phyloP scores from a whole-genome alignment of 257 asterid species.

The Nicotiana benthamiana region DNA sequence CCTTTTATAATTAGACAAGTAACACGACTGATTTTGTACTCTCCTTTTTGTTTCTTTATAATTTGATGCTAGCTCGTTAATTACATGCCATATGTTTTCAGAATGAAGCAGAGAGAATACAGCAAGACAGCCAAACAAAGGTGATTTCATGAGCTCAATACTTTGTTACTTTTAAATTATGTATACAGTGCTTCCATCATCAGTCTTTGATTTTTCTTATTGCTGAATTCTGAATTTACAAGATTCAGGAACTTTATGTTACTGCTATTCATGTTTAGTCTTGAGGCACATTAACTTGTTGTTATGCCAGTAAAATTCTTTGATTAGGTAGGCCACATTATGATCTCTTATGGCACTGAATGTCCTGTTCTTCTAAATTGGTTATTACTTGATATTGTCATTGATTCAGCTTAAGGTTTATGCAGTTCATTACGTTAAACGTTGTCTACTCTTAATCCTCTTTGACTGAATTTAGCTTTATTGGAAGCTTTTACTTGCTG shows the following conservation, averaged over 20 bases:
- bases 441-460: background rate
- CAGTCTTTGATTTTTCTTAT: background rate
- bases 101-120: conserved; percentile 80
- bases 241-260: background rate
- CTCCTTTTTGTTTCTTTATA: background rate
- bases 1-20: background rate
- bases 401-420: background rate
- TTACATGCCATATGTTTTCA: conserved; percentile 22
- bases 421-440: background rate
- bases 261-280: background rate
- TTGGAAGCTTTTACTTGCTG: background rate
- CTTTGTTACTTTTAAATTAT: background rate
- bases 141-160: conserved; percentile 25
- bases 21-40: background rate
- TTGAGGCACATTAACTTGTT: background rate
- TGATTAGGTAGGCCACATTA: background rate
- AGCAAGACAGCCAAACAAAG: conserved; percentile 52
- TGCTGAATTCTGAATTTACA: background rate
- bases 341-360: background rate
- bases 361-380: background rate
- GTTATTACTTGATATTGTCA: background rate
- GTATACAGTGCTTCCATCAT: background rate
- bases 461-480: background rate
- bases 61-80: background rate
- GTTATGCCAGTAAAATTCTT: background rate